phyloP scores from a whole-genome alignment of 2,329 filamentous ascomycete genomes.

The Magnaporthiopsis rhizophila region DNA sequence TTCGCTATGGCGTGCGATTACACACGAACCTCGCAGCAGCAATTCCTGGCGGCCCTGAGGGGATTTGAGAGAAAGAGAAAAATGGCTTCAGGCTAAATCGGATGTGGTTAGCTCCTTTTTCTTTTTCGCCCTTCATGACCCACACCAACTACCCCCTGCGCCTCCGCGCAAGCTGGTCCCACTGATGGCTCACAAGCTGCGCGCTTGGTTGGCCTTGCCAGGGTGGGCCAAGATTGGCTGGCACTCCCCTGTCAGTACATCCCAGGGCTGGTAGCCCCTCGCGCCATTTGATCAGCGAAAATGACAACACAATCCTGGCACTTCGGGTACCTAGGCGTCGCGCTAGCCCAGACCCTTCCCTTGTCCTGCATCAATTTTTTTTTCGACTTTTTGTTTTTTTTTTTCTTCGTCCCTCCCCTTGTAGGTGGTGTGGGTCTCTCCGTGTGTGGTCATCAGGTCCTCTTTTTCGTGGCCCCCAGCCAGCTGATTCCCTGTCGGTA shows the following conservation, averaged over 20 bases:
- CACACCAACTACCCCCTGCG: neutral
- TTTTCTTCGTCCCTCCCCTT: neutral
- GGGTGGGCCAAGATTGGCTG: neutral
- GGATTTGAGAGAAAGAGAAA: neutral
- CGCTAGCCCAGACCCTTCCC: conserved; percentile 3
- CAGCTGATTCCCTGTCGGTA: conserved; percentile 5
- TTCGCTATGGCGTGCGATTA: neutral
- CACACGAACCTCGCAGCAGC: neutral
- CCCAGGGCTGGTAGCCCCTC: neutral
- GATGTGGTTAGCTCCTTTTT: neutral
- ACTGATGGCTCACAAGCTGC: conserved; percentile 2
- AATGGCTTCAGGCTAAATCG: neutral
- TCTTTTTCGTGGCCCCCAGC: conserved; percentile 2
- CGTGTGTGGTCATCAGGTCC: conserved; percentile 8
- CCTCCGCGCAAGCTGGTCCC: neutral
- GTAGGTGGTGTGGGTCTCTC: neutral
- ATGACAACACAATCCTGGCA: neutral
- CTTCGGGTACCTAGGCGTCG: neutral
- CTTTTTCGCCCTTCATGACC: neutral
- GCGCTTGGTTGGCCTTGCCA: neutral
- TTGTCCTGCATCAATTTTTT: neutral
- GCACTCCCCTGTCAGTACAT: neutral
- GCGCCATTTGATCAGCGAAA: conserved; percentile 1
- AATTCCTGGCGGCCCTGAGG: neutral
- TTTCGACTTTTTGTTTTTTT: neutral